Base-by-base conservation (phyloP, 2,329 filamentous ascomycete species). In the Coniochaeta hoffmannii region DNA sequence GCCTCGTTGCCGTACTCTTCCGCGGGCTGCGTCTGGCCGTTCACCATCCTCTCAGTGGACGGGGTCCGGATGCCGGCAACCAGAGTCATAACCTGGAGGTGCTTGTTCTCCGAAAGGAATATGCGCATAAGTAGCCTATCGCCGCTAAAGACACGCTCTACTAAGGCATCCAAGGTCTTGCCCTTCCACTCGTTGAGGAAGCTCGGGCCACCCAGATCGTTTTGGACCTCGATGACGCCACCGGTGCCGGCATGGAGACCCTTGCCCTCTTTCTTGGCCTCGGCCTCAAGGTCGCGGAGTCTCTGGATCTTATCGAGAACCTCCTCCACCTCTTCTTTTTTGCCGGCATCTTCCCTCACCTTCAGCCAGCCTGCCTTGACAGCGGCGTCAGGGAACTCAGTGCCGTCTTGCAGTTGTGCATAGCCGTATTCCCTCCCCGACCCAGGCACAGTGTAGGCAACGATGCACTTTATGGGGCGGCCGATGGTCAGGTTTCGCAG, bases 1-100 rank as follows among this genome's bases (percentile, higher is more conserved):
- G 94, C 89, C 69, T 97, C 92, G 59, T 94, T 90, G 61, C 92
- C 94, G 60, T 85, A 90, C 59, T 94, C 89, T 73, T 99, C 94
- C 0, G 88, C 93, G 17, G 90, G 80, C 66, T 95, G 89, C 53
- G 88, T 87, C 65, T 88, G 83, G 60, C 90, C 89, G 51, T 89
- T 90, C 64, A 90, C 88, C 26, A 85, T 86, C 60, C 94, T 85
- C 71, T 93, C 92, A 2, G 93, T 96, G n/a, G 91, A 81, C 14
- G 94, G 94, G 14, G 91, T 85, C 62, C 92, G 87, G 63, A 99
- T 84, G 63, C 94, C 94, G 59, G 93, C 94, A 66, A 97, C 74
- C 24, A 97, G 83, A 32, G 93, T 85, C 75, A 97, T 88, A 53
- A 91, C 89, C 74, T 97, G 89, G 53, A 90, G 76, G 70, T 99